A percentile compares a stretch with the other conserved stretches of the same genome.
Conservation (phyloP, 148 eudicot genomes). For the Fagopyrum esculentum region DNA sequence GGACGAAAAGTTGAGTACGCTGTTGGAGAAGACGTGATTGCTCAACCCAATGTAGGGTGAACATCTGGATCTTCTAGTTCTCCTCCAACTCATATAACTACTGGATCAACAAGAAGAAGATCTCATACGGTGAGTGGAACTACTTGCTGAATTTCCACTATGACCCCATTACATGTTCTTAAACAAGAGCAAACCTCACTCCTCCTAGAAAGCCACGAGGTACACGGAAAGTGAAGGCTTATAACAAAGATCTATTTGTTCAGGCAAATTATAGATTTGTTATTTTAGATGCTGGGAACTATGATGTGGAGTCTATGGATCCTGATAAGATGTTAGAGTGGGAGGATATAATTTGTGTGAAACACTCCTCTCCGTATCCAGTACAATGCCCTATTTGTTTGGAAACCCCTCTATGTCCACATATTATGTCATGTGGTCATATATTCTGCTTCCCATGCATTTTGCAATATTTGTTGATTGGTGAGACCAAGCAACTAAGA, state of each 20-base stretch:
- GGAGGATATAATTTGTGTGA: conserved; percentile 90
- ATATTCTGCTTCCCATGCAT: conserved; percentile 91
- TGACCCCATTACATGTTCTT: conserved; percentile 73
- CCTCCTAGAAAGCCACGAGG: conserved; percentile 49
- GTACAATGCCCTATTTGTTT: conserved; percentile 88
- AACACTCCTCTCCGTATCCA: conserved; percentile 61
- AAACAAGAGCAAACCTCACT: conserved; percentile 34
- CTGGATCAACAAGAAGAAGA: conserved; percentile 51
- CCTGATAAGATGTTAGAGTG: conserved; percentile 84
- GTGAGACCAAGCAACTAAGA: conserved; percentile 17
- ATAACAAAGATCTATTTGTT: conserved; percentile 90
- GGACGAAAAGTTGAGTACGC: conserved; percentile 22
- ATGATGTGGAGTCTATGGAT: conserved; percentile 55
- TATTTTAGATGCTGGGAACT: conserved; percentile 58
- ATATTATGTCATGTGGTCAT: conserved; percentile 90
- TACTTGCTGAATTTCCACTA: conserved; percentile 93
- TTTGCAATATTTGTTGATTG: conserved; percentile 62
- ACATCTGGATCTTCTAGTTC: conserved; percentile 23
- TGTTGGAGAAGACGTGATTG: conserved; percentile 26
- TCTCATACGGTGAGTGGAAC: conserved; percentile 67
- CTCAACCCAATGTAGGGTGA: conserved; percentile 28
- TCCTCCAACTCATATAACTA: conserved; percentile 32
- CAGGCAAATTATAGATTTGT: conserved; percentile 97
- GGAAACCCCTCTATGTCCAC: conserved; percentile 87
- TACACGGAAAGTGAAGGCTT: conserved; percentile 57